Evolutionary conservation across 345 rosid species (phyloP), one percentile per base, ranked within the genome.

Genomic region (Sapria himalayana): DNA sequence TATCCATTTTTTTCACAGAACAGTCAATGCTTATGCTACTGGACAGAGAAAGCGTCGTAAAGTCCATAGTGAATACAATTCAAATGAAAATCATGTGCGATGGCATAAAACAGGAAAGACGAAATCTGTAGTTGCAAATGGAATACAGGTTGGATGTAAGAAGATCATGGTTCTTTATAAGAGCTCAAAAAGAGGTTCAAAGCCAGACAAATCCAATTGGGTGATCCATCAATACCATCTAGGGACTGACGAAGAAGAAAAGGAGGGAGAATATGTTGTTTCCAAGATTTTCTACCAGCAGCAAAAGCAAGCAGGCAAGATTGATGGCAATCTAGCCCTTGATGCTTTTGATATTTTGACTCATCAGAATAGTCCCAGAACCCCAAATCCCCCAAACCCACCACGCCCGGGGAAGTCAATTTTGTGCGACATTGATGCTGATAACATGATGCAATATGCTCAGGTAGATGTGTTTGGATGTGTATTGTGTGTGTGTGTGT

Each of bases 41-140:
- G 98, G 98, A 29, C 81, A 71, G 45, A 61, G 98, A 33, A 89
- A 89, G 67, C 95, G 98, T 35, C 66, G 98, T 15, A 82, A 67
- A 70, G 61, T 89, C 57, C 74, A 68, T 17, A 29, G 36, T 35
- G 65, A 69, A n/a, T 43, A 59, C 16, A 49, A 54, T 57, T 27
- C 57, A 1, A 22, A 52, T 7, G 65, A 59, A 55, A 86, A 74
- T 37, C 66, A 58, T 49, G 86, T 74, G 15, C 86, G 98, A 45
- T 89, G 98, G 98, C 98, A 89, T 54, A 89, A 89, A 67, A 89
- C 98, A 4, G 98, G 98, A 25, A 77, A 60, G 66, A 89, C 86
- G 39, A 82, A 73, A 60, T 22, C 62, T 49, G 62, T 89, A 43
- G 34, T 66, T 0, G 64, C 66, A 22, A 73, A 61, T 51, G 92